Conservation (phyloP, 176 grass and related monocot genomes). For the Oryza punctata region DNA sequence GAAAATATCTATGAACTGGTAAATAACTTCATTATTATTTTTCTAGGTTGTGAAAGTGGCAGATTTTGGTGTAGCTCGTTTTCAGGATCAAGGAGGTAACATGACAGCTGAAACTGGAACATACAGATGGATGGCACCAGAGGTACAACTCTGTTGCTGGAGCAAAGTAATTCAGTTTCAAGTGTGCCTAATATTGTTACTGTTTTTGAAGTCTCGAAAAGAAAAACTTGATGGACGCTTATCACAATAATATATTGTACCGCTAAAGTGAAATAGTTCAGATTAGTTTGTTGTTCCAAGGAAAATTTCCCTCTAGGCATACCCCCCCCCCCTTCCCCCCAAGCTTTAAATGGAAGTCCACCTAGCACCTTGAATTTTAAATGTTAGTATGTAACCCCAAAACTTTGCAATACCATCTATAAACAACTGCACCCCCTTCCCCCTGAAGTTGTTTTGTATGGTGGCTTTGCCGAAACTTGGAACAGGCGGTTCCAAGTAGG, state of each 20-base stretch:
- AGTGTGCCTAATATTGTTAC: slow-evolving; percentile 1
- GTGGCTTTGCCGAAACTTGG: background rate
- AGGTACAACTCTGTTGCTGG: slow-evolving; percentile 57
- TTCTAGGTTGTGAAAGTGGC: slow-evolving; percentile 93
- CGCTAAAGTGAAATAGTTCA: background rate
- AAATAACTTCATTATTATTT: slow-evolving; percentile 25
- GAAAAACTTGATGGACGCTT: slow-evolving; percentile 19
- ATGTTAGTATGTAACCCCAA: background rate
- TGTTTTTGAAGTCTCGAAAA: background rate
- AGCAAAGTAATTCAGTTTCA: slow-evolving; percentile 1
- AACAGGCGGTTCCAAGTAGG: background rate
- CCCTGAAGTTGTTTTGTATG: background rate
- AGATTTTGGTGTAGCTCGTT: slow-evolving; percentile 97
- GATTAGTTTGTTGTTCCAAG: slow-evolving; percentile 17
- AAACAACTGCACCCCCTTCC: no score
- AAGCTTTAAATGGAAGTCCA: background rate
- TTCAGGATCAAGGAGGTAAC: slow-evolving; percentile 85
- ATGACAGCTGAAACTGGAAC: slow-evolving; percentile 99
- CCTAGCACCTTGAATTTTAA: background rate
- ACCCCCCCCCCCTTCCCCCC: no score
- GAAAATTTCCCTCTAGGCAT: background rate
- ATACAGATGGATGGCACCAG: slow-evolving; percentile 99
- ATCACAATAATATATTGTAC: background rate
- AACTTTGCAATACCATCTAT: background rate
- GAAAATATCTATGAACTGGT: slow-evolving; percentile 1